Conservation (phyloP, 768 basidiomycete species). For the Russula sp. region DNA sequence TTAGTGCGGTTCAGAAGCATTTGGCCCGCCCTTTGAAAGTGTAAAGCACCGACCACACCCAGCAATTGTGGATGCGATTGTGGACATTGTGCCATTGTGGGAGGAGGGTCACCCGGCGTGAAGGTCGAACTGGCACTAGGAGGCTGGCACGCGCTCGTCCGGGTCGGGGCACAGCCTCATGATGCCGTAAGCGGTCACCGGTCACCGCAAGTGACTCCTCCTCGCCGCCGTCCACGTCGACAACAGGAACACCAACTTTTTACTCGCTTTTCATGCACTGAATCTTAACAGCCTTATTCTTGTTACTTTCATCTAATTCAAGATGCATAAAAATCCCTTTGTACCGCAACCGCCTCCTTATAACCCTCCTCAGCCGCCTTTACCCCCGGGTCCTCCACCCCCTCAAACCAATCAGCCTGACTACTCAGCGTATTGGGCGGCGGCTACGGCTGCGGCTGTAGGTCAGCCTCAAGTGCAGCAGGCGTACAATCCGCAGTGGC, state of each 20-base stretch:
- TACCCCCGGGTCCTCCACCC: constrained; percentile 76
- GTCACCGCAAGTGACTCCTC: constrained; percentile 7
- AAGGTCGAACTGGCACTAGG: too few relatives aligned
- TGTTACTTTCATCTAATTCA: constrained; percentile 14
- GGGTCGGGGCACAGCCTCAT: not conserved
- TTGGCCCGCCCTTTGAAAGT: not conserved
- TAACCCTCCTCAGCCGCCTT: constrained; percentile 65
- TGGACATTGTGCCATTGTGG: not conserved
- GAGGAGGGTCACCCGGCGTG: too few relatives aligned
- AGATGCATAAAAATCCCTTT: constrained; percentile 85
- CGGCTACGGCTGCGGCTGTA: constrained; percentile 46
- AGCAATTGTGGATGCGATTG: not conserved
- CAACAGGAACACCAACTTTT: not conserved
- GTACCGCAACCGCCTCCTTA: constrained; percentile 57
- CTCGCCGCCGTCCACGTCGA: constrained; percentile 19
- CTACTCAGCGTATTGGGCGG: constrained; percentile 75
- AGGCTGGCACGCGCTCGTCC: not conserved
- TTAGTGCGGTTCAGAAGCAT: not conserved
- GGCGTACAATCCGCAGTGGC: constrained; percentile 65
- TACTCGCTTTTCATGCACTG: constrained; percentile 15
- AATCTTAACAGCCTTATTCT: constrained; percentile 22
- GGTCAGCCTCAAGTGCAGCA: constrained; percentile 45
- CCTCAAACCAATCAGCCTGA: constrained; percentile 62
- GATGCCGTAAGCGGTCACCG: constrained; percentile 15
- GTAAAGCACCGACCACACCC: not conserved